Percentiles rank a stretch among this genome's conserved stretches.
Evolutionary conservation across 225 moss, liverwort and hornwort species (phyloP).

Genomic region (Bryum argenteum): DNA sequence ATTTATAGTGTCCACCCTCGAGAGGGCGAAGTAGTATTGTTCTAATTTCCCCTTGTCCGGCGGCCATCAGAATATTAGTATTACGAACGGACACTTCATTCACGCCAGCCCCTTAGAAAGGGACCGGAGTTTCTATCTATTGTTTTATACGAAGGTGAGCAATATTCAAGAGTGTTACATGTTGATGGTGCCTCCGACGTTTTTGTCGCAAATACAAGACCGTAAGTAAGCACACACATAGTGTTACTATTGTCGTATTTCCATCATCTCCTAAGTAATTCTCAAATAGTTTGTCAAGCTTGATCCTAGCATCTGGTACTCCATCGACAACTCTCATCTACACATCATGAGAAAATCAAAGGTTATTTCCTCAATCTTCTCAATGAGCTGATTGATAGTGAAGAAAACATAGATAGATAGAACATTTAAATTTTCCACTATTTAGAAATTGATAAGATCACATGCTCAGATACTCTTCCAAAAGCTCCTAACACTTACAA

Average conservation of each 20-base stretch:
- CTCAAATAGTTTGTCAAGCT: constrained; percentile 36
- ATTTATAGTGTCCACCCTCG: too few species aligned
- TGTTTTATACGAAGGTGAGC: neutral
- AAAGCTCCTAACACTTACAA: constrained; percentile 55
- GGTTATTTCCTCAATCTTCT: constrained; percentile 4
- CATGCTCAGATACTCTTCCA: neutral
- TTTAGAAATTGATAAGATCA: neutral
- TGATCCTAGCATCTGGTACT: constrained; percentile 40
- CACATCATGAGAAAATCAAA: constrained; percentile 9
- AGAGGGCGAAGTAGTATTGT: too few species aligned
- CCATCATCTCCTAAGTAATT: constrained; percentile 45
- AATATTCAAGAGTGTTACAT: constrained; percentile 23
- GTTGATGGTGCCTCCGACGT: constrained; percentile 44
- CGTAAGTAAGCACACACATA: constrained; percentile 55
- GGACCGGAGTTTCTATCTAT: too few species aligned
- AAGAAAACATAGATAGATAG: neutral
- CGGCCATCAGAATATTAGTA: too few species aligned
- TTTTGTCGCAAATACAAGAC: constrained; percentile 72
- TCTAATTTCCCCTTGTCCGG: too few species aligned
- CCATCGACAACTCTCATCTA: constrained; percentile 55
- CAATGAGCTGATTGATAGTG: neutral
- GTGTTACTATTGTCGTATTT: constrained; percentile 58
- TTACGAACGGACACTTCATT: too few species aligned
- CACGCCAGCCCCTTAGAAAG: too few species aligned
- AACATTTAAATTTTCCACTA: neutral